Percentiles rank a stretch among this genome's conserved stretches.
Evolutionary conservation across 768 basidiomycete genomes (phyloP).

Genomic region (Russula vinacea): DNA sequence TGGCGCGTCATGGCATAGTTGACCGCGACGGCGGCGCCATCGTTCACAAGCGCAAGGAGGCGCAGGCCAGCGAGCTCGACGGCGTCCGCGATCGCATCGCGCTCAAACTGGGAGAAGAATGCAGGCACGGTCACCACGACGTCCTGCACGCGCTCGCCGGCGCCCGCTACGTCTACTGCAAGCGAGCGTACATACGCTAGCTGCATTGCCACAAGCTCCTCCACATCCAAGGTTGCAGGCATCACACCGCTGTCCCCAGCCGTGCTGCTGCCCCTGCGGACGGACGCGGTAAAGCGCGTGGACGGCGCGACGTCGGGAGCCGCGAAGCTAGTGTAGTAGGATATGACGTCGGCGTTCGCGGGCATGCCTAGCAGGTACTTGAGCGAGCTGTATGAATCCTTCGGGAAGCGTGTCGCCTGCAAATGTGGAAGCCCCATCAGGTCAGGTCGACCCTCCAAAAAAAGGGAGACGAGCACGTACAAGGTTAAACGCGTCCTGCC

Average conservation of each 20-base stretch:
- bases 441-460: neutral
- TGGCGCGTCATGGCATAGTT: constrained; percentile 97
- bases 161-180: constrained; percentile 63
- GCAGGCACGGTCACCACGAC: constrained; percentile 88
- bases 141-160: constrained; percentile 70
- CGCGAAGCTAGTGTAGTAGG: constrained; percentile 47
- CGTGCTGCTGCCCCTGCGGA: constrained; percentile 52
- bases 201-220: constrained; percentile 94
- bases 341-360: constrained; percentile 35
- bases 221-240: constrained; percentile 64
- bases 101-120: constrained; percentile 86
- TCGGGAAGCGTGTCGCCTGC: constrained; percentile 89
- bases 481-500: constrained; percentile 81
- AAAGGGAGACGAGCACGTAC: constrained; percentile 47
- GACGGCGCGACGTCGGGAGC: constrained; percentile 57
- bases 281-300: constrained; percentile 43
- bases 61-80: constrained; percentile 86
- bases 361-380: constrained; percentile 80
- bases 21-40: constrained; percentile 92
- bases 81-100: constrained; percentile 88
- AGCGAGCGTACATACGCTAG: constrained; percentile 85
- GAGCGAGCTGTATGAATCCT: constrained; percentile 78
- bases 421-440: neutral
- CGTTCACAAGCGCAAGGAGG: constrained; percentile 81
- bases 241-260: neutral